Evolutionary conservation across 768 basidiomycete species (phyloP).

Genomic region (Dacryopinax spathularia): DNA sequence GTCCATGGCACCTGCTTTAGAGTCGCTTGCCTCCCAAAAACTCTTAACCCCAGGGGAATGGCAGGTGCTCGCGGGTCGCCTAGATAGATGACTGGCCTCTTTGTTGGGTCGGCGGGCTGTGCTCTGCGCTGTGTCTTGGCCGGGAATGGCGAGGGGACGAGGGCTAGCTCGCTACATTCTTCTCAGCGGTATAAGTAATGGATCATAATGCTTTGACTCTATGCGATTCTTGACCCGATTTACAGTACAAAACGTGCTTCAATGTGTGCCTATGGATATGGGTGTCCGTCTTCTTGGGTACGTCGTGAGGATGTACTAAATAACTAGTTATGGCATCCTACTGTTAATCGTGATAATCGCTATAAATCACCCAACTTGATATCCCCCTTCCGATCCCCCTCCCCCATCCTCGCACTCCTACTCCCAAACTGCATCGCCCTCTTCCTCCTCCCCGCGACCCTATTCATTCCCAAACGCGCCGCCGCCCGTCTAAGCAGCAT

Average conservation of each 20-base stretch:
- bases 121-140: neutral
- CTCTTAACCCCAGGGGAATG: neutral
- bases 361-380: neutral
- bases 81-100: neutral
- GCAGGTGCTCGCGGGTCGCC: conserved; percentile 4
- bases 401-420: conserved; percentile 69
- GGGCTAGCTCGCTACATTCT: neutral
- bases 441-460: conserved; percentile 68
- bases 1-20: conserved; percentile 1
- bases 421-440: conserved; percentile 96
- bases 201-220: no score
- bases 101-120: no score
- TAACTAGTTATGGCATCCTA: no score
- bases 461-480: conserved; percentile 53
- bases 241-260: neutral
- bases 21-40: neutral
- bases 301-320: no score
- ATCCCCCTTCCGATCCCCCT: conserved; percentile 24
- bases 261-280: neutral
- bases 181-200: no score
- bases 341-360: no score
- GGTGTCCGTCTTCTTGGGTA: no score
- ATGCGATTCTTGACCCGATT: neutral
- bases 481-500: conserved; percentile 62
- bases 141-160: neutral